Conservation (phyloP, 129 eudicot species). For the Helichrysum umbraculigerum region DNA sequence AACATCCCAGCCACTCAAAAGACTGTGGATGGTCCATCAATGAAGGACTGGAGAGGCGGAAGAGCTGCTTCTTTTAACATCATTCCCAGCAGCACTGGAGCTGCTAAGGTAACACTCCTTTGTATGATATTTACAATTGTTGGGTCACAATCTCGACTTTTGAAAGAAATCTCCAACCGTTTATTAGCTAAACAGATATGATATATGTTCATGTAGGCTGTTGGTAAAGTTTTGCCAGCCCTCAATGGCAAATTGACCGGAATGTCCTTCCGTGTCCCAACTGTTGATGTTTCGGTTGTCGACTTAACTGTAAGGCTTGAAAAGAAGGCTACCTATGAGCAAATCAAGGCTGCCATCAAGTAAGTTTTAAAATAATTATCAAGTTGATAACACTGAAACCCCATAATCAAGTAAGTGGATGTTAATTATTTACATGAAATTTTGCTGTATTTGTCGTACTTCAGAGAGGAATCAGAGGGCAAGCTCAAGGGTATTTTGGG, state of each 20-base stretch:
- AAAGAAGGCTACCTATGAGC: conserved; percentile 74
- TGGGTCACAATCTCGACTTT: not conserved
- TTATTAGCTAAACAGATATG: not conserved
- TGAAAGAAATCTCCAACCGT: not conserved
- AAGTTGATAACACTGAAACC: not conserved
- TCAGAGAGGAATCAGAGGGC: conserved; percentile 77
- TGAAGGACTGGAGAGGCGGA: conserved; percentile 93
- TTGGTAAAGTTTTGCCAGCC: conserved; percentile 56
- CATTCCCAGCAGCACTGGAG: conserved; percentile 88
- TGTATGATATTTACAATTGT: not conserved
- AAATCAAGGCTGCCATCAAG: conserved; percentile 87
- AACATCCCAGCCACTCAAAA: conserved; percentile 42
- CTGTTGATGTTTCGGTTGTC: conserved; percentile 80
- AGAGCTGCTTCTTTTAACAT: conserved; percentile 91
- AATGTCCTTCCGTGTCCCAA: conserved; percentile 74
- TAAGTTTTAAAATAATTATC: conserved; percentile 27
- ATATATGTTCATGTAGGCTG: conserved; percentile 40
- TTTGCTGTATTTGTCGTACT: not conserved
- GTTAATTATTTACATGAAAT: not conserved
- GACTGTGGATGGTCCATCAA: conserved; percentile 86
- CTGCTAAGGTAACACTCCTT: conserved; percentile 56
- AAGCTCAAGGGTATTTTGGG: conserved; percentile 70
- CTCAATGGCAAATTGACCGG: conserved; percentile 62
- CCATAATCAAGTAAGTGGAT: not conserved
- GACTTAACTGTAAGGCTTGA: conserved; percentile 74